A percentile compares a stretch with the other conserved stretches of the same genome.
Evolutionary conservation across 1,139 yeast genomes (phyloP).

Genomic region (Pichia sp.): DNA sequence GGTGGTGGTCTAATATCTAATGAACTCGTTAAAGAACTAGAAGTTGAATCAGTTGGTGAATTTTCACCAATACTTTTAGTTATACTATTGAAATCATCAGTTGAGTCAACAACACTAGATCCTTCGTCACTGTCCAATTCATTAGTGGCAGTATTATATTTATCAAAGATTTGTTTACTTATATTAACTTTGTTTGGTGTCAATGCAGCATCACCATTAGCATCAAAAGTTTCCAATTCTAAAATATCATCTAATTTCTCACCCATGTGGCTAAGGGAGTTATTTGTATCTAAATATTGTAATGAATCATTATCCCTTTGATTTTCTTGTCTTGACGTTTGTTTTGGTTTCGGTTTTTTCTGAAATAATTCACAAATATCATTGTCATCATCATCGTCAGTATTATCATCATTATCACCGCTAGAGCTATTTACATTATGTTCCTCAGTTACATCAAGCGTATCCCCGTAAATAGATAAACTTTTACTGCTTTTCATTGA

Average conservation of each 20-base stretch:
- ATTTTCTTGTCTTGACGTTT: background rate
- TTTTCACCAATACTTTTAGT: background rate
- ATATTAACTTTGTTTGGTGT: background rate
- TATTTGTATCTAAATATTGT: no score
- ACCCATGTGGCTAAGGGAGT: background rate
- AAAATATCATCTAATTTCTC: background rate
- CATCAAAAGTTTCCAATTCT: background rate
- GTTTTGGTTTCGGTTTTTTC: slow-evolving; percentile 1
- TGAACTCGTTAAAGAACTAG: slow-evolving; percentile 10
- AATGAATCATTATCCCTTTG: background rate
- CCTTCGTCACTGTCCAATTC: background rate
- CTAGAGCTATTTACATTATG: no score
- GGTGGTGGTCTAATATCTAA: slow-evolving; percentile 86
- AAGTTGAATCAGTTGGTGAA: background rate
- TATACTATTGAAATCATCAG: background rate
- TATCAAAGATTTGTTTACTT: background rate
- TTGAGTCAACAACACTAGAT: background rate
- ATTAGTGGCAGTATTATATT: no score
- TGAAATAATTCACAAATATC: slow-evolving; percentile 2
- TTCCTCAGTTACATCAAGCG: background rate
- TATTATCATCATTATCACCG: background rate
- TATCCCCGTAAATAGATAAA: background rate
- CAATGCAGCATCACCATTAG: no score
- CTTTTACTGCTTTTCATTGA: background rate
- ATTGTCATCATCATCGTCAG: background rate